A percentile compares a stretch with the other conserved stretches of the same genome.
These are phyloP conservation scores for Ilyonectria mors-panacis DNA, from an alignment of 2,329 filamentous ascomycete genomes.

Conservation along the genomic window DNA sequence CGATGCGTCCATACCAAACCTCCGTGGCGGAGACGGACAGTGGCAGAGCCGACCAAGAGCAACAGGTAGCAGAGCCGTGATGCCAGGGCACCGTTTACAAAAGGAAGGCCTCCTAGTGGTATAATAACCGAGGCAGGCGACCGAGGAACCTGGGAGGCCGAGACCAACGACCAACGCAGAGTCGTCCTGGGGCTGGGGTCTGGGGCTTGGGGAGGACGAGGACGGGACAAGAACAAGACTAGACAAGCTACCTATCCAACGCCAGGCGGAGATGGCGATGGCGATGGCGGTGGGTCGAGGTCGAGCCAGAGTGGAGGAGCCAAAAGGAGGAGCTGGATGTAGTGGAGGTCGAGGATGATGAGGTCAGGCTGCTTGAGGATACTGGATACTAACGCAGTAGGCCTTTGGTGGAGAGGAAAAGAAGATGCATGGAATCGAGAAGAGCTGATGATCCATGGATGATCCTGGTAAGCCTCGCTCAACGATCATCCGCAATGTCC, in stretches of 20 bases:
- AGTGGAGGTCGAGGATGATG: constrained; percentile 36
- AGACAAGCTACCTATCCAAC: constrained; percentile 32
- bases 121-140: constrained; percentile 37
- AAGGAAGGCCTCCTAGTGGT: not conserved
- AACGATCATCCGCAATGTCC: constrained; percentile 27
- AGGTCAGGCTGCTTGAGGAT: constrained; percentile 35
- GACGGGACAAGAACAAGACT: constrained; percentile 22
- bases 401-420: constrained; percentile 33
- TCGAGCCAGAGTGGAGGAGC: constrained; percentile 35
- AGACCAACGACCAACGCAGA: constrained; percentile 28
- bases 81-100: not conserved
- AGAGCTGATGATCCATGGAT: constrained; percentile 36
- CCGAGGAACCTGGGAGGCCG: constrained; percentile 13
- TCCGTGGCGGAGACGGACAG: constrained; percentile 12
- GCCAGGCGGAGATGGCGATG: constrained; percentile 36
- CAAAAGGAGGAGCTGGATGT: constrained; percentile 33
- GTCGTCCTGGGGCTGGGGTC: constrained; percentile 21
- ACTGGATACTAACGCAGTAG: constrained; percentile 16
- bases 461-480: constrained; percentile 31
- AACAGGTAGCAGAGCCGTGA: constrained; percentile 12
- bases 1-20: constrained; percentile 18
- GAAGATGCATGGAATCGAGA: constrained; percentile 40
- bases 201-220: constrained; percentile 2
- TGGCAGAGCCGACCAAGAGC: constrained; percentile 1
- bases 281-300: constrained; percentile 40